These are phyloP conservation scores for Asclepias syriaca DNA, from an alignment of 257 asterid species.

Conservation along the genomic window DNA sequence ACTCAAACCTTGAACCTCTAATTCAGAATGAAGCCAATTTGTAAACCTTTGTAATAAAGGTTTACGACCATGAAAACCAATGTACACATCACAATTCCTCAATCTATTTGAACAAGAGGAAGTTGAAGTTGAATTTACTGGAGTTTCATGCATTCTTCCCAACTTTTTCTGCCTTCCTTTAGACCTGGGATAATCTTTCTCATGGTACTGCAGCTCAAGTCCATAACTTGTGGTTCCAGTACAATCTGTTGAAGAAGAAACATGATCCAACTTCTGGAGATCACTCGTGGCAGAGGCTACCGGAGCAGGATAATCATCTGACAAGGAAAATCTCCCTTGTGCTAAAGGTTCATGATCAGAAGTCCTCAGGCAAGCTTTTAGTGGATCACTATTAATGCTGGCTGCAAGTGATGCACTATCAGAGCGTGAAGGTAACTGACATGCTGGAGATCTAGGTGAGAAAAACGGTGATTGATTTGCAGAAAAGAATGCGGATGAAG, in stretches of 20 bases:
- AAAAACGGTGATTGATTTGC: slow-evolving; percentile 92
- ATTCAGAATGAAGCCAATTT: slow-evolving; percentile 85
- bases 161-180: slow-evolving; percentile 44
- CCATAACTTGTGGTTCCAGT: slow-evolving; percentile 43
- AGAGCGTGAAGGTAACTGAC: slow-evolving; percentile 20
- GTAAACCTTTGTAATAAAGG: slow-evolving; percentile 54
- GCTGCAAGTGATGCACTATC: slow-evolving; percentile 21
- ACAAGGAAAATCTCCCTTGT: slow-evolving; percentile 28
- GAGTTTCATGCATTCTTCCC: slow-evolving; percentile 41
- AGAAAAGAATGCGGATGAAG: slow-evolving; percentile 86
- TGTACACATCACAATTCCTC: slow-evolving; percentile 76
- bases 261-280: slow-evolving; percentile 39
- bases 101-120: slow-evolving; percentile 55
- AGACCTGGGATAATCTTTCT: slow-evolving; percentile 32
- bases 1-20: slow-evolving; percentile 80
- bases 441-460: slow-evolving; percentile 62
- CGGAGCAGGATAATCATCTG: slow-evolving; percentile 33
- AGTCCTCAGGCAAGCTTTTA: slow-evolving; percentile 25
- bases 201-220: slow-evolving; percentile 22
- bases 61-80: slow-evolving; percentile 77
- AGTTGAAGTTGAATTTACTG: slow-evolving; percentile 42
- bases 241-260: slow-evolving; percentile 49
- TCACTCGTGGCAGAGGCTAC: slow-evolving; percentile 33
- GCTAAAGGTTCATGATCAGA: slow-evolving; percentile 32
- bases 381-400: slow-evolving; percentile 30